These are phyloP conservation scores for Globisporangium viniferum DNA, from an alignment of 352 stramenopile species.

Conservation along the genomic window DNA sequence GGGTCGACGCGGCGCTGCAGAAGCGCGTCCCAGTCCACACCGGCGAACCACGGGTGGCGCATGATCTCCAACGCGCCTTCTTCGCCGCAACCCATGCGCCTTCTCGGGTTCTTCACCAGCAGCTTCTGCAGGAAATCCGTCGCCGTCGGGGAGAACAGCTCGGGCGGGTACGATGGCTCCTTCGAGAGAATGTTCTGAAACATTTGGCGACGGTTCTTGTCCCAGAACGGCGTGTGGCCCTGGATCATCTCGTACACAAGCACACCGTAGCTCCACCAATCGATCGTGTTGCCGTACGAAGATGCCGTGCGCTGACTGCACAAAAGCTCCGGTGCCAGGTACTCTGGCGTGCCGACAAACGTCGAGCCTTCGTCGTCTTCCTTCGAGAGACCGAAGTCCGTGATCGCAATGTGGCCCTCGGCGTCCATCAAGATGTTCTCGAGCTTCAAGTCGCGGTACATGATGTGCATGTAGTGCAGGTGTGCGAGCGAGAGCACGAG, in stretches of 20 bases:
- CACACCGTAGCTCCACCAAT: conserved; percentile 88
- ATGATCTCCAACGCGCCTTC: conserved; percentile 77
- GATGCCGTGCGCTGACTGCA: conserved; percentile 66
- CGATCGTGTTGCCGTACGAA: conserved; percentile 82
- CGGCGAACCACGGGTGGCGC: conserved; percentile 75
- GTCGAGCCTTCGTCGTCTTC: conserved; percentile 82
- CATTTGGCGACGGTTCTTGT: conserved; percentile 84
- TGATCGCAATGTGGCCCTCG: conserved; percentile 81
- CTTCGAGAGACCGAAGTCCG: conserved; percentile 87
- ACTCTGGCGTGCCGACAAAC: conserved; percentile 83
- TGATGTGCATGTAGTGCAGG: conserved; percentile 86
- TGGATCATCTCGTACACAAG: conserved; percentile 89
- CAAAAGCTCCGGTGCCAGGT: conserved; percentile 80
- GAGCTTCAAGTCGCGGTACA: conserved; percentile 89
- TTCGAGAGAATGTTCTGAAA: conserved; percentile 85
- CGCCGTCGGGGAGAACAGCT: conserved; percentile 63
- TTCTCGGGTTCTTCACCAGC: conserved; percentile 69
- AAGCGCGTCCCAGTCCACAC: conserved; percentile 76
- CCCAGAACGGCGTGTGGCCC: conserved; percentile 79
- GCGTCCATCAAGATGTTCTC: conserved; percentile 89
- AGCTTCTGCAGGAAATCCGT: conserved; percentile 67
- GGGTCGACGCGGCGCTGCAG: conserved; percentile 62
- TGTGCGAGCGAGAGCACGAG: conserved; percentile 79
- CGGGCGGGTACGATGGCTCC: conserved; percentile 53
- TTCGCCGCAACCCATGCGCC: conserved; percentile 60